Evolutionary conservation across 1,284 basidiomycete species (phyloP), one percentile per base, ranked within the genome.

Genomic region (Sanghuangporus baumii): DNA sequence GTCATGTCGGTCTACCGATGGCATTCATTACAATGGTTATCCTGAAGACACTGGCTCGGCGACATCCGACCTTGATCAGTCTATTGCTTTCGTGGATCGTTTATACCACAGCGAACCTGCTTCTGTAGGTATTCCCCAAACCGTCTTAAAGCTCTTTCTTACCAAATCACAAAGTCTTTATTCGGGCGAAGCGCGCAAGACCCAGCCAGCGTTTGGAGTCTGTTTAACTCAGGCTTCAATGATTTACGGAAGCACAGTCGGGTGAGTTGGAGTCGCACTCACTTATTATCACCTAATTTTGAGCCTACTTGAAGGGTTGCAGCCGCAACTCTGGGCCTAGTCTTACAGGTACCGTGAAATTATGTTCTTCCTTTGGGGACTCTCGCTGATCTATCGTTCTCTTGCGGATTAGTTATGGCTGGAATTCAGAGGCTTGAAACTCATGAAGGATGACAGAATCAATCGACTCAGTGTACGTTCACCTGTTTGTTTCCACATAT

Each of bases 181-280:
- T 18, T 52, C 55, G 9, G 63, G 63, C n/a, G 46, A 65, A 18
- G 12, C 37, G 16, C 37, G 47, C 12, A 41, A 52, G 18, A 3
- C 14, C 16, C 31, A 48, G 20, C 63, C 63, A 48, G 48, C 43
- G 18, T 61, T 61, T 54, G 60, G 55, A 4, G 16, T 65, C 38
- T 65, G 59, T 41, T 54, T 65, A 23, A 52, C 50, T 23, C 63
- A 65, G 57, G 63, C 63, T 23, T 57, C 63, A 26, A 47, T 59
- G 47, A 61, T 65, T 34, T 65, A 65, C 18, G 63, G 52, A 6
- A 59, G 63, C 50, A 61, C 63, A 7, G 56, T 59, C n/a, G 50
- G 55, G 63, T 61, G 48, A 52, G 60, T 16, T 20, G 16, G 7
- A 20, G 26, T 1, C 43, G 9, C 50, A n/a, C 4, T 59, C 55